Evolutionary conservation across 495 filamentous ascomycete species (phyloP).

Genomic region (Beverwykella pulmonaria): DNA sequence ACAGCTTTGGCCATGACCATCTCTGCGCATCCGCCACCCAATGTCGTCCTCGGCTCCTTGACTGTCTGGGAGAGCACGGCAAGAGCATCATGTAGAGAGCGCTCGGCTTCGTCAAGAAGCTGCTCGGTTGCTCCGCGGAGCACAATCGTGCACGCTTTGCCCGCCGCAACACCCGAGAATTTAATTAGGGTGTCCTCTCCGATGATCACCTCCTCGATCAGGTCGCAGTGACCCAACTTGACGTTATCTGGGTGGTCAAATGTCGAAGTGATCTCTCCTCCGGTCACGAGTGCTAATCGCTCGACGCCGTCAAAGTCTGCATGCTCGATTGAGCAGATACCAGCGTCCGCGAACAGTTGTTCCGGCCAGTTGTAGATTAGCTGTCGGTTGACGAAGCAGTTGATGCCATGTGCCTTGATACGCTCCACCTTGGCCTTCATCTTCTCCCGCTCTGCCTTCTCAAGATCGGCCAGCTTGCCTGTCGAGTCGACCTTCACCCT

Average conservation of each 20-base stretch:
- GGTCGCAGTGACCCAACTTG: slow-evolving; percentile 90
- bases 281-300: slow-evolving; percentile 89
- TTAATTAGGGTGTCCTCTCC: slow-evolving; percentile 96
- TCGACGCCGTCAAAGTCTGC: slow-evolving; percentile 99
- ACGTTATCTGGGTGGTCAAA: slow-evolving; percentile 98
- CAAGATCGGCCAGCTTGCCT: slow-evolving; percentile 91
- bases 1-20: slow-evolving; percentile 99
- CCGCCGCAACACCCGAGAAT: slow-evolving; percentile 94
- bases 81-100: slow-evolving; percentile 92
- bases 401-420: slow-evolving; percentile 98
- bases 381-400: slow-evolving; percentile 99
- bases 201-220: slow-evolving; percentile 97
- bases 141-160: slow-evolving; percentile 94
- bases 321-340: slow-evolving; percentile 98
- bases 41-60: slow-evolving; percentile 87
- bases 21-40: slow-evolving; percentile 95
- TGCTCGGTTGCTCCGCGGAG: slow-evolving; percentile 95
- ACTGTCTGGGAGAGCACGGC: slow-evolving; percentile 97
- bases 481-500: slow-evolving; percentile 94
- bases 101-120: slow-evolving; percentile 93
- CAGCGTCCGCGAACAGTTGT: slow-evolving; percentile 95
- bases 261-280: slow-evolving; percentile 94
- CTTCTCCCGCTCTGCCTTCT: slow-evolving; percentile 97
- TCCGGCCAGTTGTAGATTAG: slow-evolving; percentile 99
- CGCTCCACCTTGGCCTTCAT: slow-evolving; percentile 99